Conservation (phyloP, 495 filamentous ascomycete genomes). For the Penicillium crystallinum region DNA sequence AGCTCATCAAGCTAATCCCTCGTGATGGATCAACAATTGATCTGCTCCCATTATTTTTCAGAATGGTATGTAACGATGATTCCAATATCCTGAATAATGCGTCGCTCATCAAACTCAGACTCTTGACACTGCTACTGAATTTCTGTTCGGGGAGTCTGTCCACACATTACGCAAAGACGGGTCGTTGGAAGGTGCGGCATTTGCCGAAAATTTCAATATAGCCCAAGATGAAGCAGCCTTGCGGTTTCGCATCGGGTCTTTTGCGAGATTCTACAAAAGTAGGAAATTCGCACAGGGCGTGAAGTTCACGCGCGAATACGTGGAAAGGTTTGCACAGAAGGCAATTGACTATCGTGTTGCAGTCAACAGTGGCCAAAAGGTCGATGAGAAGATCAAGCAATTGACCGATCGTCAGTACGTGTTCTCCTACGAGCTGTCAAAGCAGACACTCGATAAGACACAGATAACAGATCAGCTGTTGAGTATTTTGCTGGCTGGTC, state of each 20-base stretch:
- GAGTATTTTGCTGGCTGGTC: neutral
- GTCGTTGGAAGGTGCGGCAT: neutral
- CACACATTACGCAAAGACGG: constrained; percentile 26
- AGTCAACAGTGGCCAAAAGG: neutral
- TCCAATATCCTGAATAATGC: neutral
- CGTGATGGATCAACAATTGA: constrained; percentile 50
- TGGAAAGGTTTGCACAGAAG: constrained; percentile 9
- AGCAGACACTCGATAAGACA: neutral
- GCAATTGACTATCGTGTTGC: constrained; percentile 9
- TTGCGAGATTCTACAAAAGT: neutral
- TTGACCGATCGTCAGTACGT: neutral
- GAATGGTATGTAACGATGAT: neutral
- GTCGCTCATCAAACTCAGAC: constrained; percentile 35
- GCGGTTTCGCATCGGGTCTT: neutral
- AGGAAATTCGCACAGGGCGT: neutral
- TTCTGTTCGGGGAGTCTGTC: constrained; percentile 61
- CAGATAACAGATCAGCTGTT: neutral
- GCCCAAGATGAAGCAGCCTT: constrained; percentile 2
- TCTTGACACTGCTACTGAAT: constrained; percentile 66
- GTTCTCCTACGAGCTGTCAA: neutral
- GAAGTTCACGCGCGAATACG: neutral
- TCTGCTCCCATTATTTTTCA: constrained; percentile 61
- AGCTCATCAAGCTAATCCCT: constrained; percentile 43
- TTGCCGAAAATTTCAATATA: constrained; percentile 7
- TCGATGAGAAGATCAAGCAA: neutral